A percentile compares a stretch with the other conserved stretches of the same genome.
Evolutionary conservation across 1,284 basidiomycete genomes (phyloP).

Genomic region (Heterobasidion annosum): DNA sequence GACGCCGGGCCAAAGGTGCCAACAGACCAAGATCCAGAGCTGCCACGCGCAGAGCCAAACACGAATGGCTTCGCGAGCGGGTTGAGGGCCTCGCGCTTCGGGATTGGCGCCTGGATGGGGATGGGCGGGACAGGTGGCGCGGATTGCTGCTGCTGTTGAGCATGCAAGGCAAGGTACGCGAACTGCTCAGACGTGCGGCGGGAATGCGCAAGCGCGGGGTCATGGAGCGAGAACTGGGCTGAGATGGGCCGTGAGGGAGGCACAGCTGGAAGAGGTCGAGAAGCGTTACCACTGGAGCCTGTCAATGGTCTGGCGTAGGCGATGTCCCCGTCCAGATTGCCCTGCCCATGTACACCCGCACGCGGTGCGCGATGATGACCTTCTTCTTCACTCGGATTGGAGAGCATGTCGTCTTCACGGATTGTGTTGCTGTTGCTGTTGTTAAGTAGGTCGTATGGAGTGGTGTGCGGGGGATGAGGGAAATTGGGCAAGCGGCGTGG

Average conservation of each 20-base stretch:
- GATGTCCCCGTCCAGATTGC: conserved; percentile 3
- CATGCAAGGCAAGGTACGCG: not conserved
- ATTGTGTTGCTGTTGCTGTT: conserved; percentile 2
- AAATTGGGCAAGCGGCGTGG: conserved; percentile 69
- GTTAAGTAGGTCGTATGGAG: conserved; percentile 7
- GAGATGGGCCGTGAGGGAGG: conserved; percentile 60
- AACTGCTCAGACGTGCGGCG: conserved; percentile 36
- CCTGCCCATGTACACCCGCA: not conserved
- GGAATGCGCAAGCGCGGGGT: conserved; percentile 58
- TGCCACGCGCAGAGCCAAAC: conserved; percentile 36
- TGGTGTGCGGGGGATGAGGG: conserved; percentile 53
- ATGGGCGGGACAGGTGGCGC: not conserved
- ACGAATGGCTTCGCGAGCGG: conserved; percentile 76
- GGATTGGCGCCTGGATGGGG: conserved; percentile 11
- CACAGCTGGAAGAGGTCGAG: conserved; percentile 22
- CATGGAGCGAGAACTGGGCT: conserved; percentile 48
- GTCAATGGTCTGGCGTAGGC: conserved; percentile 1
- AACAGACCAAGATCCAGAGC: conserved; percentile 9
- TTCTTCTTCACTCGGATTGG: conserved; percentile 67
- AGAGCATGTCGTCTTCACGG: conserved; percentile 60
- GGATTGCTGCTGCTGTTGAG: not conserved
- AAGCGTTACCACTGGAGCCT: conserved; percentile 1
- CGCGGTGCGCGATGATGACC: conserved; percentile 17
- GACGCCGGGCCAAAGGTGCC: conserved; percentile 9
- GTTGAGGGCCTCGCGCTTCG: conserved; percentile 42